phyloP scores from a whole-genome alignment of 495 filamentous ascomycete species.

The Penicillium chermesinum region DNA sequence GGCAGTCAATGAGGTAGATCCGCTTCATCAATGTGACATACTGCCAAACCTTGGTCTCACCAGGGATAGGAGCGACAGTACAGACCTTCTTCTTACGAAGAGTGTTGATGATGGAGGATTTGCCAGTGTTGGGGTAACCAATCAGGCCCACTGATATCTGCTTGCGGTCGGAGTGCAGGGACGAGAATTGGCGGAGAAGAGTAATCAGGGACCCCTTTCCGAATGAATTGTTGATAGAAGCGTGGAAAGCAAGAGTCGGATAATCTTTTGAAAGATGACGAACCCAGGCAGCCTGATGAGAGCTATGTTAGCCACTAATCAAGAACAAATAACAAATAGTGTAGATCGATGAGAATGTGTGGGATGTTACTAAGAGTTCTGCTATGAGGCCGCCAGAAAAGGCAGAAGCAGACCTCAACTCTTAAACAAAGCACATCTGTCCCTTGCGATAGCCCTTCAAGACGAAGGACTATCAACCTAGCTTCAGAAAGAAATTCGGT shows the following conservation, averaged over 20 bases:
- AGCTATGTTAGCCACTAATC: constrained; percentile 36
- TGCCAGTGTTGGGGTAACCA: constrained; percentile 85
- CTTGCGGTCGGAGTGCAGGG: constrained; percentile 83
- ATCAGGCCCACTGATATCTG: constrained; percentile 88
- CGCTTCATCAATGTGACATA: constrained; percentile 96
- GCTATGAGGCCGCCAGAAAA: constrained; percentile 50
- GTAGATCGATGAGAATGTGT: constrained; percentile 60
- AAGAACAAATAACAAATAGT: constrained; percentile 17
- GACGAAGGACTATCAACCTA: constrained; percentile 73
- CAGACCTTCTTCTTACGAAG: constrained; percentile 88
- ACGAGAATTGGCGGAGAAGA: constrained; percentile 86
- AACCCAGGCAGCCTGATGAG: constrained; percentile 75
- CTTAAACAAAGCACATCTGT: constrained; percentile 69
- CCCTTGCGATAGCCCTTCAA: constrained; percentile 62
- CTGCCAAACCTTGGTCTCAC: constrained; percentile 93
- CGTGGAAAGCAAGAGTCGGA: constrained; percentile 90
- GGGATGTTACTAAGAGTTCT: constrained; percentile 98
- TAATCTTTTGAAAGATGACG: constrained; percentile 74
- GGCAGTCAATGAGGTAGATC: constrained; percentile 96
- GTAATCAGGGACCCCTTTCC: constrained; percentile 75
- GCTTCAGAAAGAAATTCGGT: constrained; percentile 56
- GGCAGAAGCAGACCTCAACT: constrained; percentile 72
- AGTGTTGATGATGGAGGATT: constrained; percentile 90
- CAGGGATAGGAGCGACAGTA: constrained; percentile 91
- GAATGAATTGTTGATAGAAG: constrained; percentile 87